A percentile compares a stretch with the other conserved stretches of the same genome.
These are phyloP conservation scores for Cucumis hystrix DNA, from an alignment of 306 rosid genomes.

Conservation along the genomic window DNA sequence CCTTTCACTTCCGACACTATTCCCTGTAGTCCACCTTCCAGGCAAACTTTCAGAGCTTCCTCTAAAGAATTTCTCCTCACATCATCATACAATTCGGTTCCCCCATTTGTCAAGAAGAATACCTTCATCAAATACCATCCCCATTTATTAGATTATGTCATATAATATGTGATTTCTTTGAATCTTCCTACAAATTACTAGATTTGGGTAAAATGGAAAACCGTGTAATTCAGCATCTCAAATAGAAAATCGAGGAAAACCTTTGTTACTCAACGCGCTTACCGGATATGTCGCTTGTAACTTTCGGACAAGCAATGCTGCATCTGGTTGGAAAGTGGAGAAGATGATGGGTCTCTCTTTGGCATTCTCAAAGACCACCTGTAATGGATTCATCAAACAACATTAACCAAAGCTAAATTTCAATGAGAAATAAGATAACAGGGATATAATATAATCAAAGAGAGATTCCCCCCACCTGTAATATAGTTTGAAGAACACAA, in stretches of 20 bases:
- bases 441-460: not conserved
- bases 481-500: slow-evolving; percentile 18
- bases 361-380: slow-evolving; percentile 29
- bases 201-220: not conserved
- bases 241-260: not conserved
- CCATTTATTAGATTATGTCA: not conserved
- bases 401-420: not conserved
- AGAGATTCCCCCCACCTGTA: slow-evolving; percentile 9
- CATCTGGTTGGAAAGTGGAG: slow-evolving; percentile 46
- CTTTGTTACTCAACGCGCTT: not conserved
- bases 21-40: slow-evolving; percentile 77
- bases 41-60: slow-evolving; percentile 70
- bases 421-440: not conserved
- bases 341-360: slow-evolving; percentile 37
- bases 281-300: slow-evolving; percentile 38
- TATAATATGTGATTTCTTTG: not conserved
- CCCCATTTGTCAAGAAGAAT: slow-evolving; percentile 86
- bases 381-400: not conserved
- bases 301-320: slow-evolving; percentile 21
- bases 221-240: not conserved
- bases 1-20: slow-evolving; percentile 79
- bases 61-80: slow-evolving; percentile 81
- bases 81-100: slow-evolving; percentile 53
- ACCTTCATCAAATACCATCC: slow-evolving; percentile 29
- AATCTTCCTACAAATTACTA: too few relatives aligned